phyloP scores from a whole-genome alignment of 2,329 filamentous ascomycete genomes.

The Drechmeria coniospora region DNA sequence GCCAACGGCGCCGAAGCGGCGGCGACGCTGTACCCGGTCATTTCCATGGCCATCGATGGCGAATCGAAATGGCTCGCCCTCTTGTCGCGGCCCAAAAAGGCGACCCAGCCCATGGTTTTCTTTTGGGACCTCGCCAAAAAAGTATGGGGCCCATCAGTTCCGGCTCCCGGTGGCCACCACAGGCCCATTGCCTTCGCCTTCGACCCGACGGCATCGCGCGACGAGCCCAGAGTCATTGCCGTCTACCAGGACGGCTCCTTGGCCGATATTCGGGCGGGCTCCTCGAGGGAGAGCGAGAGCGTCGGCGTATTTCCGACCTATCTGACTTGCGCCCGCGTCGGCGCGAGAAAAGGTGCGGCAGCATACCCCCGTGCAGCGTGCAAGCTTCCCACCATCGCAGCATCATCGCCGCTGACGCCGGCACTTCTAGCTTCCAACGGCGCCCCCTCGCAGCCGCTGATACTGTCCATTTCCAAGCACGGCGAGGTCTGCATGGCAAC shows the following conservation, averaged over 20 bases:
- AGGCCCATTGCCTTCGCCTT: conserved; percentile 52
- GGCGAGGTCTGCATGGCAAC: conserved; percentile 34
- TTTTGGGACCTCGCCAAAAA: conserved; percentile 48
- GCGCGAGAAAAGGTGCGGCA: conserved; percentile 28
- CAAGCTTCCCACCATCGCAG: not conserved
- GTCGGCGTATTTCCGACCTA: conserved; percentile 36
- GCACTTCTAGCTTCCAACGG: too few relatives aligned
- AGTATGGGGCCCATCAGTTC: conserved; percentile 37
- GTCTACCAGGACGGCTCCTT: conserved; percentile 50
- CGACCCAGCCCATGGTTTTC: conserved; percentile 21
- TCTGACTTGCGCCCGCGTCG: conserved; percentile 31
- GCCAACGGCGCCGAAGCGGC: conserved; percentile 23
- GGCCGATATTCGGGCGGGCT: conserved; percentile 32
- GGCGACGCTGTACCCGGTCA: conserved; percentile 39
- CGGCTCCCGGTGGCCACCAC: conserved; percentile 35
- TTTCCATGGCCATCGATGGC: conserved; percentile 49
- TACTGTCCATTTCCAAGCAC: conserved; percentile 34
- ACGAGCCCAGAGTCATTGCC: conserved; percentile 36
- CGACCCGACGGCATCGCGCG: conserved; percentile 20
- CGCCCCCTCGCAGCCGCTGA: too few relatives aligned
- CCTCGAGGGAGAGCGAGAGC: conserved; percentile 23
- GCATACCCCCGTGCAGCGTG: not conserved
- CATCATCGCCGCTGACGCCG: too few relatives aligned
- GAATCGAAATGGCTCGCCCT: conserved; percentile 51
- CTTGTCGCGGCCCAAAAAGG: conserved; percentile 33